Evolutionary conservation across 768 basidiomycete genomes (phyloP).

Genomic region (Sporobolomyces pararoseus): DNA sequence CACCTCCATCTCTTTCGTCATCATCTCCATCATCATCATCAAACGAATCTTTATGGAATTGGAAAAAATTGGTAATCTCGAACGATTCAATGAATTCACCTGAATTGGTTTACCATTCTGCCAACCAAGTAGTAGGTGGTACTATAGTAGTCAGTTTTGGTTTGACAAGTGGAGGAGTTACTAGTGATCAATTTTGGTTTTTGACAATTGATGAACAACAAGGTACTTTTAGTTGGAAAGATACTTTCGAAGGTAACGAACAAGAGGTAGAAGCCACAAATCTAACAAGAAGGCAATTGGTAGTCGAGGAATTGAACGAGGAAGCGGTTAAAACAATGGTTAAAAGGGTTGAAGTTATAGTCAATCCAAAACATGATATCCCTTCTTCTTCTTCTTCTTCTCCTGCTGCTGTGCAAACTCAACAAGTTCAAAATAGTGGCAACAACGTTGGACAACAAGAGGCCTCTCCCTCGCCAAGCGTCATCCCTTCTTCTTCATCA

Average conservation of each 20-base stretch:
- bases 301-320: background rate
- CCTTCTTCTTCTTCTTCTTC: background rate
- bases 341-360: constrained; percentile 12
- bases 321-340: constrained; percentile 9
- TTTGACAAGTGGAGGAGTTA: constrained; percentile 16
- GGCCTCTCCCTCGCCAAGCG: too few species aligned
- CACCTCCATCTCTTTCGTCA: constrained; percentile 3
- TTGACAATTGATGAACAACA: constrained; percentile 28
- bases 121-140: constrained; percentile 10
- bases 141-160: constrained; percentile 42
- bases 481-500: background rate
- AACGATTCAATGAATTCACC: constrained; percentile 26
- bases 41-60: constrained; percentile 17
- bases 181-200: constrained; percentile 34
- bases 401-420: background rate
- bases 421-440: background rate
- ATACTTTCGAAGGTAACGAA: constrained; percentile 21
- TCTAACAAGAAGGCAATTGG: too few species aligned
- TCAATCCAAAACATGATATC: constrained; percentile 24
- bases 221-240: constrained; percentile 25
- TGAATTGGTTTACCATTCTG: constrained; percentile 36
- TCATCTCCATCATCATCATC: background rate
- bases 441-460: background rate
- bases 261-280: background rate
- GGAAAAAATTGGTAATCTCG: constrained; percentile 17